Evolutionary conservation across 2,329 filamentous ascomycete species (phyloP), one percentile per base, ranked within the genome.

Genomic region (Penicillium fuscoglaucum): DNA sequence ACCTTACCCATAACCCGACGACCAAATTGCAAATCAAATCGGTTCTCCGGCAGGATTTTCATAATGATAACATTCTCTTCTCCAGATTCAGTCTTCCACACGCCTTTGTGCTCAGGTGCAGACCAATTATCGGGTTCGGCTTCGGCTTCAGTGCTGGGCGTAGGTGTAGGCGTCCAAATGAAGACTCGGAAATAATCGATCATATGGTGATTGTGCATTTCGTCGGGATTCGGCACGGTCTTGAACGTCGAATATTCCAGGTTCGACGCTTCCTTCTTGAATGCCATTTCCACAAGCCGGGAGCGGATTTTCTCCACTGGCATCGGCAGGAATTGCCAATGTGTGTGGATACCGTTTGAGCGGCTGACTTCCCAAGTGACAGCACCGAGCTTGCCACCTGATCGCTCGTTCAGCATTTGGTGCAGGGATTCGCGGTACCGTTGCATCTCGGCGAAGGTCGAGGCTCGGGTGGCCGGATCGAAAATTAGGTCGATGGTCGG

Each of bases 361-460:
- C 92, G 88, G 71, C 88, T 93, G 68, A 99, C 93, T 76, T 98
- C 95, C 87, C 91, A 99, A 0, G 91, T 95, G 1, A 98, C 89
- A 2, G 87, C 85, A 17, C 93, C 95, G 1, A 97, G 85, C 74
- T 77, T n/a, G 80, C 77, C 68, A 10, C 72, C 70, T 26, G 77
- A 72, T 49, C 73, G 75, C 13, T 68, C 60, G 17, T 68, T 69
- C 13, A 97, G 80, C 90, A 97, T 96, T 46, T 81, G 82, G 70
- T 96, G 91, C 48, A 98, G 80, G 0, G 90, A 81, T 49, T 84
- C 80, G 43, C 89, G 88, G 76, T 96, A 97, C 45, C 84, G 87
- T 17, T 82, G 84, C 93, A 99, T 97, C 75, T 99, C 95, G 10
- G 77, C 76, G 67, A 86, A 89, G 0, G 90, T 90, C 26, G 81